A percentile compares a stretch with the other conserved stretches of the same genome.
Evolutionary conservation across 805 yeast genomes (phyloP).

Genomic region (Suhomyces pyralidae): DNA sequence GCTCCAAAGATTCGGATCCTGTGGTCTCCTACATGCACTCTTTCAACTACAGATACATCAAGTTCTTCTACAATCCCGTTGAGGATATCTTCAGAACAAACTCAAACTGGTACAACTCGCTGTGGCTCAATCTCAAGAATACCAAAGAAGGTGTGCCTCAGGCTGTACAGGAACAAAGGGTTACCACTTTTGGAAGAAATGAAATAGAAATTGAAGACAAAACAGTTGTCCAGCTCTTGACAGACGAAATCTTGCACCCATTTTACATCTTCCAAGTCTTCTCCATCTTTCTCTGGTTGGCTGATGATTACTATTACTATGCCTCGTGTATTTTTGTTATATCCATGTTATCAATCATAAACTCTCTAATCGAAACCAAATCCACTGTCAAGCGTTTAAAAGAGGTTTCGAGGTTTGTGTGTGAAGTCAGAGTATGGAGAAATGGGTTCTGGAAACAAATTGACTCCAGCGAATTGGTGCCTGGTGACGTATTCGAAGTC

Average conservation of each 20-base stretch:
- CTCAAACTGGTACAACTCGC: conserved; percentile 78
- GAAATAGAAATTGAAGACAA: conserved; percentile 74
- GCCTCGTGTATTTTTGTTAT: conserved; percentile 89
- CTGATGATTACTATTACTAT: conserved; percentile 90
- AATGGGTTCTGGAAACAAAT: conserved; percentile 90
- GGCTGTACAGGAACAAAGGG: conserved; percentile 64
- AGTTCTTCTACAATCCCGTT: conserved; percentile 77
- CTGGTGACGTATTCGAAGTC: conserved; percentile 93
- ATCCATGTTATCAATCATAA: conserved; percentile 73
- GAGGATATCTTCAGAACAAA: conserved; percentile 85
- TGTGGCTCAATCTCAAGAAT: conserved; percentile 63
- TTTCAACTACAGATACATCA: conserved; percentile 80
- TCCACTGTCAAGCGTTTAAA: conserved; percentile 68
- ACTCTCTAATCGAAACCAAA: conserved; percentile 84
- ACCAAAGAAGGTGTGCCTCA: conserved; percentile 70
- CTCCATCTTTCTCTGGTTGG: conserved; percentile 86
- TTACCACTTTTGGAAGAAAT: conserved; percentile 73
- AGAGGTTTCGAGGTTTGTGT: conserved; percentile 68
- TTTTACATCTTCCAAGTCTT: conserved; percentile 93
- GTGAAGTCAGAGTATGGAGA: conserved; percentile 85
- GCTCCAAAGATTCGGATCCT: conserved; percentile 49
- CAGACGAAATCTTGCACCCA: conserved; percentile 91
- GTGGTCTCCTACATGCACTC: conserved; percentile 65
- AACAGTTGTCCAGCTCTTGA: conserved; percentile 56
- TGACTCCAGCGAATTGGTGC: conserved; percentile 76